A percentile compares a stretch with the other conserved stretches of the same genome.
These are phyloP conservation scores for Yamadazyma paraphyllophila DNA, from an alignment of 805 yeast genomes.

Conservation along the genomic window DNA sequence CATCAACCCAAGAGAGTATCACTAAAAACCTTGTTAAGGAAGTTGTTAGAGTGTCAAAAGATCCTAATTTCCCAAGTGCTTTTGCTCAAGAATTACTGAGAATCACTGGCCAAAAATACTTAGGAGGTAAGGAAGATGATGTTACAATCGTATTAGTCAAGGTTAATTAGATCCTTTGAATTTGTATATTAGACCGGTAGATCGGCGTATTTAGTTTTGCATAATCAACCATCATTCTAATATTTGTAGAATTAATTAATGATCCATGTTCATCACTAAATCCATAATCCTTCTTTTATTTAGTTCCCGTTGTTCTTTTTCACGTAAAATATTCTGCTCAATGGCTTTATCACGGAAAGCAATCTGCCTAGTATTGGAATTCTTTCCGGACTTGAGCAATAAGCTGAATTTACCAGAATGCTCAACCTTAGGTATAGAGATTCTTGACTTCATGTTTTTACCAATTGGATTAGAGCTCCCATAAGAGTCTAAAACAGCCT, in stretches of 20 bases:
- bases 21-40: constrained; percentile 59
- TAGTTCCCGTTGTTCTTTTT: constrained; percentile 47
- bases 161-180: constrained; percentile 33
- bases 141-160: constrained; percentile 77
- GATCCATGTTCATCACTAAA: constrained; percentile 47
- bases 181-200: too few species aligned
- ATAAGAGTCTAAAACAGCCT: constrained; percentile 51
- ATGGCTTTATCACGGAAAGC: constrained; percentile 43
- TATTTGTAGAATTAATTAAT: not conserved
- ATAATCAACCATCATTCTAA: not conserved
- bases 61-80: constrained; percentile 74
- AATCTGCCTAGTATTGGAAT: constrained; percentile 9
- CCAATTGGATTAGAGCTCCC: constrained; percentile 13
- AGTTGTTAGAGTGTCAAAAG: constrained; percentile 68
- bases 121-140: constrained; percentile 96
- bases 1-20: constrained; percentile 23
- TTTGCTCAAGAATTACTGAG: constrained; percentile 76
- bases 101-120: constrained; percentile 63
- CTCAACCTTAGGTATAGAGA: not conserved
- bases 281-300: constrained; percentile 59
- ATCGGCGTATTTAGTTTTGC: not conserved
- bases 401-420: constrained; percentile 8
- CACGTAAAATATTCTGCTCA: constrained; percentile 50
- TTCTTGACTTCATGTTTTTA: not conserved
- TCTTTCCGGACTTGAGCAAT: constrained; percentile 8